These are phyloP conservation scores for Colletotrichum horii DNA, from an alignment of 2,329 filamentous ascomycete species.

Conservation along the genomic window DNA sequence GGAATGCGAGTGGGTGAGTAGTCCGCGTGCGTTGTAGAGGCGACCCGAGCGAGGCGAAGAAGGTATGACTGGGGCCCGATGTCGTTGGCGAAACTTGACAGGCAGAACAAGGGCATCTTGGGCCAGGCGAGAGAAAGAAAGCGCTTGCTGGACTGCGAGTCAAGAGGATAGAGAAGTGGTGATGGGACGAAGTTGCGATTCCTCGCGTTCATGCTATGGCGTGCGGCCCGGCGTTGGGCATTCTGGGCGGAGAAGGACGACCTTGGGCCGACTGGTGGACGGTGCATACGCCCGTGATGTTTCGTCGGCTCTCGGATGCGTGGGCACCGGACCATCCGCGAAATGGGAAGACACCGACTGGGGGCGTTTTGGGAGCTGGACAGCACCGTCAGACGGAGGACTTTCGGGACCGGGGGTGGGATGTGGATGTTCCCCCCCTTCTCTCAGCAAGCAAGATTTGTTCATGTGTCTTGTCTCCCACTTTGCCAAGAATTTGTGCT, in stretches of 20 bases:
- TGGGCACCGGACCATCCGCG: background rate
- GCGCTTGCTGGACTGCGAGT: background rate
- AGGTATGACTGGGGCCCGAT: conserved; percentile 2
- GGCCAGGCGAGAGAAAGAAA: background rate
- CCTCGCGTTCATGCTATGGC: background rate
- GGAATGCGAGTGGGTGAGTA: background rate
- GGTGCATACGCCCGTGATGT: conserved; percentile 12
- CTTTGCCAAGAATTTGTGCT: background rate
- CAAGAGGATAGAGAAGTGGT: background rate
- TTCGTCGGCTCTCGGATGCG: conserved; percentile 20
- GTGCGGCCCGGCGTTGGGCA: background rate
- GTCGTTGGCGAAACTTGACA: conserved; percentile 18
- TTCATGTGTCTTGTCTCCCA: background rate
- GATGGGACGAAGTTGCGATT: background rate
- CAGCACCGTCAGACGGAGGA: background rate
- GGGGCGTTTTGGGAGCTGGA: background rate
- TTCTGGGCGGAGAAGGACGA: background rate
- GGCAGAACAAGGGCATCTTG: background rate
- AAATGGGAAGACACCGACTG: background rate
- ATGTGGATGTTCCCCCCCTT: background rate
- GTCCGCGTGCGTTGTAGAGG: background rate
- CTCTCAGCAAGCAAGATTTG: background rate
- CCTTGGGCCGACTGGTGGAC: background rate
- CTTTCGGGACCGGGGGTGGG: background rate
- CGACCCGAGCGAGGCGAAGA: background rate